A percentile compares a stretch with the other conserved stretches of the same genome.
phyloP scores from a whole-genome alignment of 345 rosid genomes.

The Linum usitatissimum region DNA sequence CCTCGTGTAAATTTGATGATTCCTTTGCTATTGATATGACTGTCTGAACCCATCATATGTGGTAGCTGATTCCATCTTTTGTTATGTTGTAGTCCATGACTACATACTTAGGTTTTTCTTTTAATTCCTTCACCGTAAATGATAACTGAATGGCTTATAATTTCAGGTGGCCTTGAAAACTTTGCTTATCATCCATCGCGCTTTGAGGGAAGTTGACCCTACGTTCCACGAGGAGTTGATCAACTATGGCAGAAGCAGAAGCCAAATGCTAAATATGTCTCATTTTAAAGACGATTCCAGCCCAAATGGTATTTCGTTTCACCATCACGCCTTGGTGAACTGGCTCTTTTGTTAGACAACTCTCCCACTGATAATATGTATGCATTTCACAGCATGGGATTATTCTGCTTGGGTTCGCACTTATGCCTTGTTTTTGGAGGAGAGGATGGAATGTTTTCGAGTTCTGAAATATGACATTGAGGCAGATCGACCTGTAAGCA shows the following conservation, averaged over 20 bases:
- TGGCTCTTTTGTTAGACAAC: constrained; percentile 9
- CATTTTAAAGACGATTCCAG: constrained; percentile 98
- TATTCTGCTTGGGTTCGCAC: constrained; percentile 5
- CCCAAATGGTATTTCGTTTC: constrained; percentile 54
- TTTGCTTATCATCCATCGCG: constrained; percentile 83
- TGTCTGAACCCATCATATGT: neutral
- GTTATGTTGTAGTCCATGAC: neutral
- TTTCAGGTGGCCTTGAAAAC: constrained; percentile 89
- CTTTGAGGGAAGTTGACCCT: constrained; percentile 95
- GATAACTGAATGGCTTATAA: neutral
- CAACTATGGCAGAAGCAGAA: constrained; percentile 84
- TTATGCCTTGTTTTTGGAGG: constrained; percentile 5
- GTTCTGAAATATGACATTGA: constrained; percentile 4
- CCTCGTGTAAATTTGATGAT: neutral
- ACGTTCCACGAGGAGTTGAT: constrained; percentile 92
- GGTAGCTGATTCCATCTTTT: neutral
- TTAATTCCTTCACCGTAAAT: neutral
- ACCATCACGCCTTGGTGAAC: neutral
- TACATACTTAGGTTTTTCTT: no score
- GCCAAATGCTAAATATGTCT: constrained; percentile 92
- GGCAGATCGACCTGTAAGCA: constrained; percentile 1
- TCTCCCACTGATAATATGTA: constrained; percentile 9
- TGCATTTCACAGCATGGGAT: constrained; percentile 1
- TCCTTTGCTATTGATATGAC: neutral
- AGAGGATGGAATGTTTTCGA: constrained; percentile 1